phyloP scores from a whole-genome alignment of 305 asterid genomes.

The Andrographis paniculata region DNA sequence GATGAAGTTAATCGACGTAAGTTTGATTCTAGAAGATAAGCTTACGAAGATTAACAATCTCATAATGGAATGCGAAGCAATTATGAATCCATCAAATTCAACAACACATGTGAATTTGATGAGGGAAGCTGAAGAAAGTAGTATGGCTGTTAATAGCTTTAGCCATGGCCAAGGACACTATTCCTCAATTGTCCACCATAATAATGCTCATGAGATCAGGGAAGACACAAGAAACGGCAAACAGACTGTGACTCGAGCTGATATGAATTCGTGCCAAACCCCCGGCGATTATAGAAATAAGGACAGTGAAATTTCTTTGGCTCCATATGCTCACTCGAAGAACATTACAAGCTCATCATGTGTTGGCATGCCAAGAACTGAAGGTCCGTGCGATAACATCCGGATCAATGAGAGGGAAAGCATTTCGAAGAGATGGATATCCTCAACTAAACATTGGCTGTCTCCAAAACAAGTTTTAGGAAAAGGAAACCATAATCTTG shows the following conservation, averaged over 20 bases:
- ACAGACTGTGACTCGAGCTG: not conserved
- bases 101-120: not conserved
- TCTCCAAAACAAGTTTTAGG: not conserved
- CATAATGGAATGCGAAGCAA: slow-evolving; percentile 22
- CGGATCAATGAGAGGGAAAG: not conserved
- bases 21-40: slow-evolving; percentile 80
- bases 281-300: not conserved
- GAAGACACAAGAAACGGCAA: not conserved
- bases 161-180: not conserved
- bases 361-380: not conserved
- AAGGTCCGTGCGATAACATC: not conserved
- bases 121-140: not conserved
- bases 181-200: not conserved
- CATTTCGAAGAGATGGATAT: not conserved
- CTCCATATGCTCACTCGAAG: not conserved
- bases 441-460: not conserved
- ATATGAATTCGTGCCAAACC: not conserved
- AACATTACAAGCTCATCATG: not conserved
- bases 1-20: slow-evolving; percentile 84
- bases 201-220: not conserved
- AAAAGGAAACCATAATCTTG: not conserved
- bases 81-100: not conserved
- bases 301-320: not conserved
- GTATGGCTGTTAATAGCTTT: not conserved
- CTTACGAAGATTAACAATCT: slow-evolving; percentile 59